phyloP scores from a whole-genome alignment of 148 eudicot species.

The Fagopyrum tataricum region DNA sequence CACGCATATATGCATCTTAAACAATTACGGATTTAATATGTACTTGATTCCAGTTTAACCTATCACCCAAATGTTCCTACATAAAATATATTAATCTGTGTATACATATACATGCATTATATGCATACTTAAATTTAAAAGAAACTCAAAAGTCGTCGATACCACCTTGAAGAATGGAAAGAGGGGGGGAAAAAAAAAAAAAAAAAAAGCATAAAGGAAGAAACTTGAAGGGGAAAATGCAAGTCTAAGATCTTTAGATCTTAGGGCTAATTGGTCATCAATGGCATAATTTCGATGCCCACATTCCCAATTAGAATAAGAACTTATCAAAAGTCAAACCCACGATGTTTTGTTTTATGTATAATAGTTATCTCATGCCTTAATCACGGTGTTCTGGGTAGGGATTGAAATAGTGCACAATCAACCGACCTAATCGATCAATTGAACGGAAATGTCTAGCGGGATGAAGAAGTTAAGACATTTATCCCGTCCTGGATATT shows the following conservation, averaged over 20 bases:
- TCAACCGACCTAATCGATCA: too few species aligned
- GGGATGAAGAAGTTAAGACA: too few species aligned
- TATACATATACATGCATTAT: not conserved
- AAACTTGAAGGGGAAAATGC: not conserved
- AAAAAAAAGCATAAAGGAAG: constrained; percentile 13
- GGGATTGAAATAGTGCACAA: too few species aligned
- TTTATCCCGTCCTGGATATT: too few species aligned
- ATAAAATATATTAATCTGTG: not conserved
- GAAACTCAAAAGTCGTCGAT: constrained; percentile 6
- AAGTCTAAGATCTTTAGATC: not conserved
- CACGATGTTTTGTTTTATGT: not conserved
- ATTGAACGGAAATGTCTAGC: too few species aligned
- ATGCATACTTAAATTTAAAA: constrained; percentile 7
- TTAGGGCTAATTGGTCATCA: constrained; percentile 10
- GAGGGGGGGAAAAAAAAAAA: too few species aligned
- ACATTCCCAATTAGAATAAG: not conserved
- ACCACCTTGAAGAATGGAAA: constrained; percentile 6
- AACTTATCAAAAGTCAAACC: constrained; percentile 6
- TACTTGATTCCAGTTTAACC: constrained; percentile 5
- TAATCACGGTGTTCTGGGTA: not conserved
- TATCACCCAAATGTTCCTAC: not conserved
- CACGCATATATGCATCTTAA: not conserved
- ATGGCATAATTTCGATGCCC: not conserved
- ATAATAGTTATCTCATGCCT: not conserved
- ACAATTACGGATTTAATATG: not conserved